Evolutionary conservation across 2,329 filamentous ascomycete species (phyloP).

Genomic region (Clonostachys solani): DNA sequence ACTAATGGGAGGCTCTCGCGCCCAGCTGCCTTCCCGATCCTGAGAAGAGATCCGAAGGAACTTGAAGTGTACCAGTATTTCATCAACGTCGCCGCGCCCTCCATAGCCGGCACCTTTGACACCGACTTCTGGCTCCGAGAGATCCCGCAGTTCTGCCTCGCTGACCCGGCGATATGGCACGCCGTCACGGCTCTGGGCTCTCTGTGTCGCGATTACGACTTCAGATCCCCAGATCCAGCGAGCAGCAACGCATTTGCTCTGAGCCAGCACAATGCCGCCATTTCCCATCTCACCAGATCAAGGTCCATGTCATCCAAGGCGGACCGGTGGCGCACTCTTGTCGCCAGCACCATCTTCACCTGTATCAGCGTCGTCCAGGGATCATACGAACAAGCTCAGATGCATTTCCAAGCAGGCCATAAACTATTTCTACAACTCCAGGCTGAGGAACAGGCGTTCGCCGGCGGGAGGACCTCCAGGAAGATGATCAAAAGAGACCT

Average conservation of each 20-base stretch:
- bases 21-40: neutral
- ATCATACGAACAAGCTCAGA: conserved; percentile 3
- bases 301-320: neutral
- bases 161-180: conserved; percentile 11
- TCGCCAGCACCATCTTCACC: conserved; percentile 11
- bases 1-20: neutral
- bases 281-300: conserved; percentile 3
- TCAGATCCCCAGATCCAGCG: neutral
- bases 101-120: conserved; percentile 8
- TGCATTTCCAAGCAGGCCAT: conserved; percentile 5
- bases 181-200: conserved; percentile 10
- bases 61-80: conserved; percentile 8
- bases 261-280: conserved; percentile 9
- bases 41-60: conserved; percentile 1
- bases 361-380: conserved; percentile 10
- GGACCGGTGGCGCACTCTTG: conserved; percentile 6
- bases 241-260: conserved; percentile 4
- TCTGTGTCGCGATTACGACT: conserved; percentile 5
- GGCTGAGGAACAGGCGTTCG: too few species aligned
- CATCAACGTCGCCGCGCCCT: conserved; percentile 7
- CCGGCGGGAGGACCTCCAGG: too few species aligned
- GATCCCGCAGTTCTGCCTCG: conserved; percentile 6
- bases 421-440: conserved; percentile 1
- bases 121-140: conserved; percentile 9
- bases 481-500: too few species aligned